Conservation (phyloP, 495 filamentous ascomycete species). For the Penicillium parvum region DNA sequence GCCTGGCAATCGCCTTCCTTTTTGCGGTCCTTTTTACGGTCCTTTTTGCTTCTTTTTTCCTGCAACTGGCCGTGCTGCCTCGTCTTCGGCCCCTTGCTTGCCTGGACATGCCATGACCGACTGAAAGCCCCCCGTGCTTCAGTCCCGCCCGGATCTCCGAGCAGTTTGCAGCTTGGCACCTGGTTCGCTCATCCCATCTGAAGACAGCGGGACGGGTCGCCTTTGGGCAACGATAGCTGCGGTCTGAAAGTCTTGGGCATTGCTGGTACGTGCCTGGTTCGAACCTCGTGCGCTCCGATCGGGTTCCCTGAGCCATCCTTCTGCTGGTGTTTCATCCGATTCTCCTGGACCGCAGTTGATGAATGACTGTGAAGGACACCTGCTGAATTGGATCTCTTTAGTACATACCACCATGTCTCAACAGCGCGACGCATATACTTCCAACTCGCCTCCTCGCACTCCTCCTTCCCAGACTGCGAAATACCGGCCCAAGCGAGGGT, state of each 20-base stretch:
- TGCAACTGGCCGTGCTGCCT: slow-evolving; percentile 7
- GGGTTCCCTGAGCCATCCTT: background rate
- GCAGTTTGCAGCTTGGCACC: background rate
- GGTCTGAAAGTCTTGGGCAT: slow-evolving; percentile 10
- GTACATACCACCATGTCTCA: slow-evolving; percentile 34
- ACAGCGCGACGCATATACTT: slow-evolving; percentile 21
- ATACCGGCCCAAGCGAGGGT: slow-evolving; percentile 30
- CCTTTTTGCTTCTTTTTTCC: no score
- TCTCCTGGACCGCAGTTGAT: slow-evolving; percentile 2
- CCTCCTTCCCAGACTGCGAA: slow-evolving; percentile 37
- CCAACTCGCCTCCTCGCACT: slow-evolving; percentile 42
- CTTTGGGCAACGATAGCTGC: slow-evolving; percentile 12
- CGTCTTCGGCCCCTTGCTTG: slow-evolving; percentile 6
- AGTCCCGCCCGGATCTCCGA: background rate
- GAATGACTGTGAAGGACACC: background rate
- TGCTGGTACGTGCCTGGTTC: slow-evolving; percentile 17
- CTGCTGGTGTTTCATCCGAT: background rate
- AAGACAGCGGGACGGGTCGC: background rate
- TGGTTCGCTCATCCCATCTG: slow-evolving; percentile 7
- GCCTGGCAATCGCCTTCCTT: slow-evolving; percentile 3
- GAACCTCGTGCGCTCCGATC: background rate
- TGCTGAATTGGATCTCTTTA: no score
- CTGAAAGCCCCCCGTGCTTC: slow-evolving; percentile 12
- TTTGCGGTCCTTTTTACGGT: no score
- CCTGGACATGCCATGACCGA: slow-evolving; percentile 18